Evolutionary conservation across 1,284 basidiomycete species (phyloP), one percentile per base, ranked within the genome.

Genomic region (Flammula alnicola): DNA sequence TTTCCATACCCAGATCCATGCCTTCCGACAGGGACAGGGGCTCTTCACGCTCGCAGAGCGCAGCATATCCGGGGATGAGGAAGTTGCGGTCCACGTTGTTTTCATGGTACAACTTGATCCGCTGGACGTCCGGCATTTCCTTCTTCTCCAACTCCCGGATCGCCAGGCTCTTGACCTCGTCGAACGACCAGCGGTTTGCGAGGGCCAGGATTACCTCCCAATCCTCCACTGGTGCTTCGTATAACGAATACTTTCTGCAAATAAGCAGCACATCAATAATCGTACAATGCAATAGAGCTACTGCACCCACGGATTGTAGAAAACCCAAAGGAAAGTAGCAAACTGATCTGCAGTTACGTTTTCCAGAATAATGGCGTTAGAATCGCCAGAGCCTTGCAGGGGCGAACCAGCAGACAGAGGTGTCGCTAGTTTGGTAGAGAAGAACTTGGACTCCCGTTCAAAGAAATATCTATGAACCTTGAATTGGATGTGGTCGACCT

Each of bases 391-490:
- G 17, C 73, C 80, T 51, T 60, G 68, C 14, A 59, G 68, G n/a
- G 58, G 59, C 27, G 73, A 68, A 3, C 80, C 80, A 23, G 79
- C 74, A 9, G 77, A 71, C 3, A 74, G 65, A 1, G 79, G 73
- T 4, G 57, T 52, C 11, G 68, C 67, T 5, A 87, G 71, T 47
- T 74, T 65, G 10, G 65, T 62, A 10, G 71, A 68, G 69, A 86
- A 87, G 56, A 65, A 70, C 0, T 64, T 54, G 0, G 83, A 87
- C 50, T 88, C 86, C 0, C 85, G 73, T 40, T 80, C 76, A 53
- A 88, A 86, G 52, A 87, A 88, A 36, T 80, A 80, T 10, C 74
- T 70, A 54, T 88, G 84, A 0, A 86, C 76, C 16, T 78, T 72
- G 59, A 86, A 87, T 3, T 76, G 60, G 0, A 67, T 63, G 9